phyloP scores from a whole-genome alignment of 441 rosid genomes.

The Daphne laureola region DNA sequence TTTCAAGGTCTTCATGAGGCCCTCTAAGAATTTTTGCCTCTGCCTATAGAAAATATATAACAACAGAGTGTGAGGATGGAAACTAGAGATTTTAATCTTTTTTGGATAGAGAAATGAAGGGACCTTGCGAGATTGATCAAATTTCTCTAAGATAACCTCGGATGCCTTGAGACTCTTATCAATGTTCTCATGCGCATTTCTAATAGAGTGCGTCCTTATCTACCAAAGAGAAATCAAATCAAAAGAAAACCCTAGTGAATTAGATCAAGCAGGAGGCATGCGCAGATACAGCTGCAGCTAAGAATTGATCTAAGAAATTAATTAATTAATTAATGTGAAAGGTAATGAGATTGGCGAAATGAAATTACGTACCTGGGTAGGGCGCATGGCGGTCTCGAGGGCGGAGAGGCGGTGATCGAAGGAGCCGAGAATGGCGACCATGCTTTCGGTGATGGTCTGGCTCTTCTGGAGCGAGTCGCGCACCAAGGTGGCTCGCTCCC shows the following conservation, averaged over 20 bases:
- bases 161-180: conserved; percentile 75
- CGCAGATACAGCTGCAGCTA: background rate
- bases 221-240: conserved; percentile 13
- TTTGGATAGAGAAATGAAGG: background rate
- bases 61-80: conserved; percentile 3
- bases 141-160: conserved; percentile 65
- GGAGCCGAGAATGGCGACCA: conserved; percentile 92
- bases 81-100: background rate
- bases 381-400: conserved; percentile 97
- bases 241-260: conserved; percentile 1
- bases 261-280: background rate
- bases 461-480: conserved; percentile 72
- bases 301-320: no score
- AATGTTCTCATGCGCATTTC: conserved; percentile 86
- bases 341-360: no score
- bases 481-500: conserved; percentile 53
- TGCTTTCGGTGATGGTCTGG: conserved; percentile 80
- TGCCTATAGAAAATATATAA: conserved; percentile 42
- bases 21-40: conserved; percentile 97
- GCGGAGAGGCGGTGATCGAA: conserved; percentile 96
- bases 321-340: no score
- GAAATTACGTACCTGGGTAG: conserved; percentile 99
- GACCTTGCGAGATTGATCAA: conserved; percentile 84
- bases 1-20: conserved; percentile 92
- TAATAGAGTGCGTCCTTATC: conserved; percentile 89